phyloP scores from a whole-genome alignment of 2,329 filamentous ascomycete genomes.

The Lachnellula arida region DNA sequence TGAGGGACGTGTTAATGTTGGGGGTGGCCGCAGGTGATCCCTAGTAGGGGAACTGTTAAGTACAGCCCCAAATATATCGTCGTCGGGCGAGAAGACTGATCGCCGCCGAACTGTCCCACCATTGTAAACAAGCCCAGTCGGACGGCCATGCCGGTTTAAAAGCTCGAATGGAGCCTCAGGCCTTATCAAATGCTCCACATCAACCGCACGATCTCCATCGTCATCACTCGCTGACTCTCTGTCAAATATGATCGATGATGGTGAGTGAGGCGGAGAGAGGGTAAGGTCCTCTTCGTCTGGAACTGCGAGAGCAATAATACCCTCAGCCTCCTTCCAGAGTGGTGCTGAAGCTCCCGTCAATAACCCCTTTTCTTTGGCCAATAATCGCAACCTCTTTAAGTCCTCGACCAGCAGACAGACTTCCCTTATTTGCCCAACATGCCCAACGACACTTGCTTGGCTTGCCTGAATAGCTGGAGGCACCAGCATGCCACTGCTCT shows the following conservation, averaged over 20 bases:
- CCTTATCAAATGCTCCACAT: constrained; percentile 40
- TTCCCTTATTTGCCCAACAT: constrained; percentile 79
- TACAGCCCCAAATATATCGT: constrained; percentile 55
- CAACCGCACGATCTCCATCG: constrained; percentile 39
- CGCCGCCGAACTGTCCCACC: constrained; percentile 48
- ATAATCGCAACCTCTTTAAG: constrained; percentile 69
- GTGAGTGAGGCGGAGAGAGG: constrained; percentile 26
- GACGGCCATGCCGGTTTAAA: constrained; percentile 19
- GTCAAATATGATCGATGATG: constrained; percentile 41
- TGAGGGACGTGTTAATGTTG: constrained; percentile 21
- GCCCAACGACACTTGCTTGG: constrained; percentile 75
- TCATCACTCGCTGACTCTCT: constrained; percentile 36
- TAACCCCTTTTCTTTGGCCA: constrained; percentile 64
- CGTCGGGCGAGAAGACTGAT: constrained; percentile 61
- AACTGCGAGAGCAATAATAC: constrained; percentile 79
- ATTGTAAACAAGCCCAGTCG: constrained; percentile 41
- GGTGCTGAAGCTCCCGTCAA: constrained; percentile 52
- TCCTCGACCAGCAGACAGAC: constrained; percentile 78
- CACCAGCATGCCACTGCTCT: constrained; percentile 56
- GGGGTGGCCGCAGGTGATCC: constrained; percentile 30
- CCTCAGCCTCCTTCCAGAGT: constrained; percentile 78
- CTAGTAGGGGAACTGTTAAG: constrained; percentile 30
- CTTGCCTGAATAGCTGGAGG: constrained; percentile 76
- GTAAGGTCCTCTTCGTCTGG: constrained; percentile 55
- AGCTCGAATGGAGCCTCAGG: constrained; percentile 45